A percentile compares a stretch with the other conserved stretches of the same genome.
Conservation (phyloP, 257 asterid species). For the Solanum lycopersicoides region DNA sequence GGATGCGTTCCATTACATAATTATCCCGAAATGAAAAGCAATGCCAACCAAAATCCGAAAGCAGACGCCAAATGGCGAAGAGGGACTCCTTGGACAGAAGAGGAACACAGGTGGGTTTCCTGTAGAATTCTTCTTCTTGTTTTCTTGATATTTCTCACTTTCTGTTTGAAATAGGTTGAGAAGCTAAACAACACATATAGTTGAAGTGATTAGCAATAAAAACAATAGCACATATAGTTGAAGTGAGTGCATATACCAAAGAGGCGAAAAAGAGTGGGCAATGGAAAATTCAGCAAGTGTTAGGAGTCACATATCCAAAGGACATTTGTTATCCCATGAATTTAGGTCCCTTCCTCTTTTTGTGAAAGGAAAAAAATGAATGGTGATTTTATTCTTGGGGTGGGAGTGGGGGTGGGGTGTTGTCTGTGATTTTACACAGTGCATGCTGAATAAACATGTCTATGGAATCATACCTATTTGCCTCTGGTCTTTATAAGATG, state of each 20-base stretch:
- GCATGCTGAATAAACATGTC: neutral
- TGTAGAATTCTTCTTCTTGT: neutral
- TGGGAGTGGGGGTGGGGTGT: neutral
- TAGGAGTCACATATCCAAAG: neutral
- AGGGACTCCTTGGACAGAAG: constrained; percentile 36
- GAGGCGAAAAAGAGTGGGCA: neutral
- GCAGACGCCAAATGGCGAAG: neutral
- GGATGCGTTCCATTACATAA: neutral
- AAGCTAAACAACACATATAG: neutral
- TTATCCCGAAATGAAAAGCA: neutral
- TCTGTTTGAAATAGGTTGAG: neutral
- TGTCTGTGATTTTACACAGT: neutral
- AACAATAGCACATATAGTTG: neutral
- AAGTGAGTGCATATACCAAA: neutral
- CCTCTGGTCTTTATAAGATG: neutral
- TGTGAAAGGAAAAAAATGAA: neutral
- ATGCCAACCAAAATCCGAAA: neutral
- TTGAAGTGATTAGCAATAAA: neutral
- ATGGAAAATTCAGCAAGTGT: neutral
- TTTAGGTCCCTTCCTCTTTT: neutral
- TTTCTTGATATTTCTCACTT: neutral
- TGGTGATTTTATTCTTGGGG: neutral
- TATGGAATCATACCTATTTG: neutral
- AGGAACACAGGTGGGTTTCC: constrained; percentile 29
- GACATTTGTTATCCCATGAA: neutral